Base-by-base conservation (phyloP, 1,284 basidiomycete species). In the Chondrostereum purpureum region DNA sequence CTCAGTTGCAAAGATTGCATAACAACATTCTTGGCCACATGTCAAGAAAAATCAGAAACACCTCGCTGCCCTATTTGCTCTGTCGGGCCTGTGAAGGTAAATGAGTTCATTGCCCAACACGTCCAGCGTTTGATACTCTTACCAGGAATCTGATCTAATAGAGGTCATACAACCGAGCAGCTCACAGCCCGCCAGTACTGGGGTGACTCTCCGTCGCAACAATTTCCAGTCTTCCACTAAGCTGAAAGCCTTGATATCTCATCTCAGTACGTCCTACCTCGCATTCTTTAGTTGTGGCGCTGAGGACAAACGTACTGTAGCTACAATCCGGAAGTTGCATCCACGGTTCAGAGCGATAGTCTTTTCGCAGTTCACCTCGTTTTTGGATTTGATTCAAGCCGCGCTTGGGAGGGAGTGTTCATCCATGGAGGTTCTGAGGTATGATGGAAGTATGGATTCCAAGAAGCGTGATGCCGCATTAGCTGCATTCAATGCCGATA, bases 371-470 rank as follows among this genome's bases (percentile, higher is more conserved):
- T 88, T 88, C 50, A 88, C 84, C 0, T 83, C 78, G 16, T 92
- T 92, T 62, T 67, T 92, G 58, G 88, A 87, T 57, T 69, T 93
- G 10, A 91, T 96, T 48, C 83, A 91, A 55, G 67, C 73, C 1
- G 85, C 80, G 0, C 68, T 97, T 49, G 75, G 84, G 35, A 80
- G 88, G 36, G 88, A 92, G 56, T 31, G 27, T n/a, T n/a, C 27
- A n/a, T 69, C 72, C 2, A 76, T 92, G 52, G 67, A 78, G 22
- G 88, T 82, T 64, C 82, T 83, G 53, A 78, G 92, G n/a, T 88
- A 98, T 50, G 95, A 99, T 61, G 95, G 95, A 2, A 80, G 88
- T 0, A 95, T 97, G 84, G 85, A 87, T 54, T 76, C 96, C 53
- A 88, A 86, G 62, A 87, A 88, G 59, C 78, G 92, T 36, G 83